A percentile compares a stretch with the other conserved stretches of the same genome.
Conservation (phyloP, 306 rosid genomes). For the Prunus mira region DNA sequence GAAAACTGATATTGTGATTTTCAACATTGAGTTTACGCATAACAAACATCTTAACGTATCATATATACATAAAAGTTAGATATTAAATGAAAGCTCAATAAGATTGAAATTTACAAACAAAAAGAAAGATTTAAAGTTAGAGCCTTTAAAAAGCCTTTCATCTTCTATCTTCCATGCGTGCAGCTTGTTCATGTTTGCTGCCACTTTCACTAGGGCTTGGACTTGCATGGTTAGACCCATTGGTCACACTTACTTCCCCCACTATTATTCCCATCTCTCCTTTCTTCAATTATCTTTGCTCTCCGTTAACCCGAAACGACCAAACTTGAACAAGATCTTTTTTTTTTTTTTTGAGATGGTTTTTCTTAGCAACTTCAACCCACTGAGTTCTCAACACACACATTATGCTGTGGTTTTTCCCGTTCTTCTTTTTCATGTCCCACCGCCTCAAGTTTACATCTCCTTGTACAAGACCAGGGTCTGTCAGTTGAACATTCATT, state of each 20-base stretch:
- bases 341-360: background rate
- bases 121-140: too few species aligned
- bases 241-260: too few species aligned
- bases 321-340: background rate
- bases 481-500: background rate
- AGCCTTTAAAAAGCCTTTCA: background rate
- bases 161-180: background rate
- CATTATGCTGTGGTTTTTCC: background rate
- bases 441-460: background rate
- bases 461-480: background rate
- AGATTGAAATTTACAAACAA: too few species aligned
- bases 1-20: too few species aligned
- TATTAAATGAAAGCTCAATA: too few species aligned
- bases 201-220: background rate
- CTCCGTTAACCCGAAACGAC: background rate
- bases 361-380: background rate
- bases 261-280: background rate
- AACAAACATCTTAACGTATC: too few species aligned
- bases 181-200: background rate
- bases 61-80: too few species aligned
- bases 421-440: background rate
- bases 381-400: background rate
- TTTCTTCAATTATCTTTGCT: background rate
- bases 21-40: too few species aligned
- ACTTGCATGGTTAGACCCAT: background rate